Evolutionary conservation across 768 basidiomycete genomes (phyloP), one percentile per base, ranked within the genome.

Genomic region (Trametopsis cervina): DNA sequence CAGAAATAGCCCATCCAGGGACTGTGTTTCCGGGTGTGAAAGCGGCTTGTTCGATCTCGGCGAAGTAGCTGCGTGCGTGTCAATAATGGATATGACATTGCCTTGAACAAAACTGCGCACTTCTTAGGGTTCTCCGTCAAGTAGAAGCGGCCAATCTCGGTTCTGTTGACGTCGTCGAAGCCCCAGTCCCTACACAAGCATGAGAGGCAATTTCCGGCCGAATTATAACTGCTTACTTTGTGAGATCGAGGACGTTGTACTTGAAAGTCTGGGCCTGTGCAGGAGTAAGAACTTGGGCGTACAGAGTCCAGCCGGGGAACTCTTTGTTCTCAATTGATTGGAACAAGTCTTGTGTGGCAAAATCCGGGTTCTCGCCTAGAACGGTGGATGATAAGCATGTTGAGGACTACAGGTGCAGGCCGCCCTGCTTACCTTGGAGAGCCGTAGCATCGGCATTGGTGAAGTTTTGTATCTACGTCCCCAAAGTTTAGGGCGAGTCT

Each of bases 261-360:
- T 64, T 67, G 60, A 69, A 73, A 33, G 68, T 68, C 62, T 77
- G 69, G 13, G 78, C 79, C 57, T 80, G 66, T 50, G 73, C 54
- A 7, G 73, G 63, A 1, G 74, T 73, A 69, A 80, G 70, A 20
- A 67, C 70, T 63, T 80, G 79, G 11, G 78, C 73, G 53, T 75
- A 78, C 15, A 81, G 56, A 43, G 78, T 78, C 74, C 75, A 81
- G 53, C 73, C 71, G 21, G 80, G 78, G 64, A 68, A 78, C 6
- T 71, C 62, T 11, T 71, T 71, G 23, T 68, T 66, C 51, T 75
- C 73, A 53, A 82, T 81, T 15, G 78, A 67, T 20, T 78, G 76
- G 51, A 63, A 78, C 17, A 81, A 62, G 56, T 81, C 78, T 29
- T 75, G 67, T 24, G 74, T 68, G 46, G 76, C 76, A 62, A 73